A percentile compares a stretch with the other conserved stretches of the same genome.
Conservation (phyloP, 2,329 filamentous ascomycete species). For the Phyllosticta citrichinensis region DNA sequence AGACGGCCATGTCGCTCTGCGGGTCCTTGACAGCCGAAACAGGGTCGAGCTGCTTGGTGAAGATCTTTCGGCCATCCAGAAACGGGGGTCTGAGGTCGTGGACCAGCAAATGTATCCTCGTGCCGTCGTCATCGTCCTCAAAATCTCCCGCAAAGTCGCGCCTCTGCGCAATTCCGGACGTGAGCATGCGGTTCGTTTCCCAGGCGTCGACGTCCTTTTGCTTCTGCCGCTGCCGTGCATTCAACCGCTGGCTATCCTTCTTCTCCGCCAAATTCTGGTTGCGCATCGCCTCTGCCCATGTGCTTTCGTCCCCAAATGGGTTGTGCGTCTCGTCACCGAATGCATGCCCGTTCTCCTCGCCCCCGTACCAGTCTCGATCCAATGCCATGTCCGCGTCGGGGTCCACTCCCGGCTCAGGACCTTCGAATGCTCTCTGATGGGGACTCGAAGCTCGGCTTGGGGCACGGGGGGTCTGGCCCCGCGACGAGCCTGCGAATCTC, state of each 20-base stretch:
- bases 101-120: constrained; percentile 78
- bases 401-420: constrained; percentile 49
- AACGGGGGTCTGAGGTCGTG: constrained; percentile 94
- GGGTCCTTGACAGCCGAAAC: constrained; percentile 86
- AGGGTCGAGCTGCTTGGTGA: constrained; percentile 93
- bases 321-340: constrained; percentile 92
- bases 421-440: constrained; percentile 50
- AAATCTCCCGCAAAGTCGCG: constrained; percentile 74
- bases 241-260: constrained; percentile 62
- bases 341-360: constrained; percentile 74
- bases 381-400: constrained; percentile 64
- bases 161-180: constrained; percentile 87
- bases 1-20: constrained; percentile 98
- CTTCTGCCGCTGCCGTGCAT: constrained; percentile 68
- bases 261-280: constrained; percentile 70
- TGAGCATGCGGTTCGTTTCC: constrained; percentile 98
- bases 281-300: constrained; percentile 64
- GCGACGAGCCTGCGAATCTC: constrained; percentile 19
- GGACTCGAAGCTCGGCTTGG: constrained; percentile 27
- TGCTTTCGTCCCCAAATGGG: constrained; percentile 66
- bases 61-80: constrained; percentile 86
- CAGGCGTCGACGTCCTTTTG: constrained; percentile 94
- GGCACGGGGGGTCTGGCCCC: constrained; percentile 25
- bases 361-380: constrained; percentile 88
- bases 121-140: constrained; percentile 81